Evolutionary conservation across 1,284 basidiomycete species (phyloP).

Genomic region (Tilletia walkeri): DNA sequence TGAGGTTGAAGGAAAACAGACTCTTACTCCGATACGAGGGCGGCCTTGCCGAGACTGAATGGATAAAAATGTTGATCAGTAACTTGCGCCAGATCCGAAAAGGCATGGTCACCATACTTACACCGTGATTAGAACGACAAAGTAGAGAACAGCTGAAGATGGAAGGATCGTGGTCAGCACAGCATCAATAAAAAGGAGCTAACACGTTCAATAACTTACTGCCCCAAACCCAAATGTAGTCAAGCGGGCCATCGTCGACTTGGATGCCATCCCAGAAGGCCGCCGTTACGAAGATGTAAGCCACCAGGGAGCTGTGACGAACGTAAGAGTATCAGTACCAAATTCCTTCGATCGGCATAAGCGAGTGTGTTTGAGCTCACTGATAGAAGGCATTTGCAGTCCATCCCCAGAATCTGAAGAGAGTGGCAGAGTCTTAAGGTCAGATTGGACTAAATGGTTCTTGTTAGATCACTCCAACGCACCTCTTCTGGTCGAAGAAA

Average conservation of each 20-base stretch:
- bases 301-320: constrained; percentile 67
- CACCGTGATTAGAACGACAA: constrained; percentile 88
- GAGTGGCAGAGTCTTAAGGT: not conserved
- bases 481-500: constrained; percentile 40
- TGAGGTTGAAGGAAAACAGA: constrained; percentile 62
- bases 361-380: constrained; percentile 63
- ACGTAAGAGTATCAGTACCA: not conserved
- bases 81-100: not conserved
- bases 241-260: constrained; percentile 73
- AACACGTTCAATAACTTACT: constrained; percentile 61
- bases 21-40: constrained; percentile 76
- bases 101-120: not conserved
- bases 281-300: constrained; percentile 83
- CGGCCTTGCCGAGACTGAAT: constrained; percentile 78
- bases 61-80: not conserved
- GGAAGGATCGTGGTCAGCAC: not conserved
- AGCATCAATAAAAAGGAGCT: too few species aligned
- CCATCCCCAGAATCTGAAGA: constrained; percentile 77
- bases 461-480: not conserved
- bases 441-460: not conserved
- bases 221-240: constrained; percentile 98
- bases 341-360: not conserved
- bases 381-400: constrained; percentile 74
- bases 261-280: constrained; percentile 79
- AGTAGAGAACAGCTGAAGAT: constrained; percentile 70